A percentile compares a stretch with the other conserved stretches of the same genome.
phyloP scores from a whole-genome alignment of 129 eudicot species.

The Smallanthus sonchifolius region DNA sequence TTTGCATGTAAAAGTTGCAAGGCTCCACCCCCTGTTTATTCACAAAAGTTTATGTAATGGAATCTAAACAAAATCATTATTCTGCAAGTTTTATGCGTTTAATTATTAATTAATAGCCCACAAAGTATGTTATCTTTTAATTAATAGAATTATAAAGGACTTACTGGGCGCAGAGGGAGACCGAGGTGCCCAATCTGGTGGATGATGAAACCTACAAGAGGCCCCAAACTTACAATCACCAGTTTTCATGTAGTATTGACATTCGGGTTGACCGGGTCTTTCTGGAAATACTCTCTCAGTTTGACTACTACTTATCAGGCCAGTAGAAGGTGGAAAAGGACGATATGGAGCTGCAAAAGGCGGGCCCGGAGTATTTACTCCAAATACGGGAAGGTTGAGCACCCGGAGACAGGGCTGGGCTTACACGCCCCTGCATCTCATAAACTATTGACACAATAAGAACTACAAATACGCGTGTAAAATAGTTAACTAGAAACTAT shows the following conservation, averaged over 20 bases:
- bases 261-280: conserved; percentile 77
- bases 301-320: conserved; percentile 32
- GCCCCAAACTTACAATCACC: conserved; percentile 87
- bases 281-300: conserved; percentile 53
- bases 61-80: neutral
- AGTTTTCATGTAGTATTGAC: conserved; percentile 77
- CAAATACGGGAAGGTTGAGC: conserved; percentile 70
- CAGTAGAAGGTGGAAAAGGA: conserved; percentile 45
- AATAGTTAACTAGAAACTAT: neutral
- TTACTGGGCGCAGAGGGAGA: conserved; percentile 88
- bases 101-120: neutral
- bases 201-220: conserved; percentile 83
- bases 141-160: conserved; percentile 12
- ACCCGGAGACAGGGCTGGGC: conserved; percentile 82
- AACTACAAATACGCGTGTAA: neutral
- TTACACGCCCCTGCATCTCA: conserved; percentile 70
- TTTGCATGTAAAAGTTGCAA: conserved; percentile 76
- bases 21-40: conserved; percentile 77
- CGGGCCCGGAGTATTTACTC: conserved; percentile 61
- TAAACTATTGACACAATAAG: conserved; percentile 24
- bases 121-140: neutral
- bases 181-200: conserved; percentile 71
- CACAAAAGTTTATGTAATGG: neutral
- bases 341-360: conserved; percentile 53
- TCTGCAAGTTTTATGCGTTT: neutral